A percentile compares a stretch with the other conserved stretches of the same genome.
These are phyloP conservation scores for Melastoma candidum DNA, from an alignment of 441 rosid species.

Conservation along the genomic window DNA sequence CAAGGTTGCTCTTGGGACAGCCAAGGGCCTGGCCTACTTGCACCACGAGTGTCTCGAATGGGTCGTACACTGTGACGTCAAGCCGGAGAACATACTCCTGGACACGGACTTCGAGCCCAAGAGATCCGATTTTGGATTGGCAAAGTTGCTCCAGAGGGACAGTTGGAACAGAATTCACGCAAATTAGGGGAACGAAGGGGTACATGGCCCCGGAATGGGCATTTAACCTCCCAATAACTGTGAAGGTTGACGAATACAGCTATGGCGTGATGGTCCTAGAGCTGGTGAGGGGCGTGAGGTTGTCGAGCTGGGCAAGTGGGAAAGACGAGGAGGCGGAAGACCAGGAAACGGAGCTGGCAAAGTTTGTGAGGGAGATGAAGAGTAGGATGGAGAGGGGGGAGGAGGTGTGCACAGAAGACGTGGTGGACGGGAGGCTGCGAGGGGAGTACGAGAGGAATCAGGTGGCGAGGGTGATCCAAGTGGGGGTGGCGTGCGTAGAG, in stretches of 20 bases:
- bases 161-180: constrained; percentile 5
- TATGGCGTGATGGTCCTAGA: constrained; percentile 21
- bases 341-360: background rate
- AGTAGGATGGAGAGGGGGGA: constrained; percentile 11
- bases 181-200: constrained; percentile 17
- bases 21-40: constrained; percentile 30
- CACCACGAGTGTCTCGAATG: constrained; percentile 31
- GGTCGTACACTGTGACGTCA: constrained; percentile 27
- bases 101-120: constrained; percentile 21
- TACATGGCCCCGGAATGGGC: constrained; percentile 7
- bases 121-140: constrained; percentile 18
- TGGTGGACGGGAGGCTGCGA: constrained; percentile 16
- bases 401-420: constrained; percentile 1
- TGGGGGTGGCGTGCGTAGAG: constrained; percentile 15
- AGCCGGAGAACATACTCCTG: constrained; percentile 24
- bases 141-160: constrained; percentile 17
- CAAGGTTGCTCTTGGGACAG: constrained; percentile 26
- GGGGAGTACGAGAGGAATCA: constrained; percentile 6
- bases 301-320: constrained; percentile 2
- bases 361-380: constrained; percentile 5
- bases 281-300: constrained; percentile 13
- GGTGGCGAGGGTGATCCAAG: constrained; percentile 15
- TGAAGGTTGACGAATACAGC: constrained; percentile 23
- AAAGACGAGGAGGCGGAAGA: background rate
- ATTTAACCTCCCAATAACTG: constrained; percentile 14